Conservation (phyloP, 202 grass and related monocot genomes). For the Musa balbisiana region DNA sequence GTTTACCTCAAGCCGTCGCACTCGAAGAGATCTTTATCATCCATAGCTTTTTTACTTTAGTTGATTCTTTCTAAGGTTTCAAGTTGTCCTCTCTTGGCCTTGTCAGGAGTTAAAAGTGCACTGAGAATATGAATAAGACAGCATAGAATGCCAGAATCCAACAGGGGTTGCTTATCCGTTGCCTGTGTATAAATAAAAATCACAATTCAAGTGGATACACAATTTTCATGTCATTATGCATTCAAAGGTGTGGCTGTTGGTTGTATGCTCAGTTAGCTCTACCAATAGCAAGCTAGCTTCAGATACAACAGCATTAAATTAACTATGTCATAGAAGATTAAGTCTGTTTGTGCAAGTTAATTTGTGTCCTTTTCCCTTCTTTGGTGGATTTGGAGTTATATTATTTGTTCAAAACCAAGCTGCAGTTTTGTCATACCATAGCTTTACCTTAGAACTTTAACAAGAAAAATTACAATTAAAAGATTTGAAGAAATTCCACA, state of each 20-base stretch:
- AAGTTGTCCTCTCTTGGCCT: conserved; percentile 38
- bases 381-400: too few relatives aligned
- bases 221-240: too few relatives aligned
- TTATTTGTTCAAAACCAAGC: too few relatives aligned
- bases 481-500: too few relatives aligned
- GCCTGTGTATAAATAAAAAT: conserved; percentile 54
- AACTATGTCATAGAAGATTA: not conserved
- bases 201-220: conserved; percentile 17
- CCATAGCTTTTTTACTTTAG: conserved; percentile 51
- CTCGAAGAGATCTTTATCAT: conserved; percentile 38
- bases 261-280: not conserved
- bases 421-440: too few relatives aligned
- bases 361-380: too few relatives aligned
- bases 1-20: conserved; percentile 70
- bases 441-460: too few relatives aligned
- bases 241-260: too few relatives aligned
- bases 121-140: conserved; percentile 93
- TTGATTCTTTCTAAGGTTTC: conserved; percentile 32
- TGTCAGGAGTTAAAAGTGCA: conserved; percentile 67
- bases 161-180: conserved; percentile 72
- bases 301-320: not conserved
- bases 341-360: too few relatives aligned
- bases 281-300: not conserved
- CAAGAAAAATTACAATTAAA: too few relatives aligned
- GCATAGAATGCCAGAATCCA: conserved; percentile 98